Base-by-base conservation (phyloP, 169 alveolate genomes). In the Eimeria mitis region DNA sequence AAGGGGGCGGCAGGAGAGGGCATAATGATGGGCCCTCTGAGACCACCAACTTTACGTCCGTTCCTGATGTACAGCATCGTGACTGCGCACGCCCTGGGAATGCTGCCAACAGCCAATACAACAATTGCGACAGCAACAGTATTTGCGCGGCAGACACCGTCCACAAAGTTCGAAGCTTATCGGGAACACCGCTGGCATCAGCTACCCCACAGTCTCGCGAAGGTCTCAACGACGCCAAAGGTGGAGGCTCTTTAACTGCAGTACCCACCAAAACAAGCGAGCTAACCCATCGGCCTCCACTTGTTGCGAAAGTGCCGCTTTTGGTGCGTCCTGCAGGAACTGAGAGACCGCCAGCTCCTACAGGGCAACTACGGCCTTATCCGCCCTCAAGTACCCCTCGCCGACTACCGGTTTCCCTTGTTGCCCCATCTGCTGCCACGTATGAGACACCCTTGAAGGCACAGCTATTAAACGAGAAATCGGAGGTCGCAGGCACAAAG, bases 131-230 rank as follows among this genome's bases (percentile, higher is more conserved):
- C 78, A 84, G 75, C 52, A 84, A 47, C 47, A 56, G 40, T 1
- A 19, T 54, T 28, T 34, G 75, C 54, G 73, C 76, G 40, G 31
- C 83, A 87, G 49, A 31, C 14, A 42, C 83, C 75, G 71, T 87
- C 21, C 94, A 87, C 37, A 71, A 63, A 47, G 94, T 87, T 42
- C 83, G 81, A 34, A 44, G 94, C 83, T 40, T 47, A 37, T 61
- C 94, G 28, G 94, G 68, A 63, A 65, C 94, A 61, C 94, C 81
- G 37, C 70, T 44, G 94, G 47, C 83, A 44, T n/a, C 79, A 23
- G 94, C 44, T 16, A n/a, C 40, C 34, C 63, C 42, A 44, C 40
- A 68, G 31, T 16, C 54, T 23, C 52, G 71, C 31, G 44, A 42
- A 44, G 83, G 14, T 13, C 13, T 7, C 94, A 63, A n/a, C 47